Evolutionary conservation across 108 stramenopile genomes (phyloP), one percentile per base, ranked within the genome.

Genomic region (Nannochloropsis oceanica): DNA sequence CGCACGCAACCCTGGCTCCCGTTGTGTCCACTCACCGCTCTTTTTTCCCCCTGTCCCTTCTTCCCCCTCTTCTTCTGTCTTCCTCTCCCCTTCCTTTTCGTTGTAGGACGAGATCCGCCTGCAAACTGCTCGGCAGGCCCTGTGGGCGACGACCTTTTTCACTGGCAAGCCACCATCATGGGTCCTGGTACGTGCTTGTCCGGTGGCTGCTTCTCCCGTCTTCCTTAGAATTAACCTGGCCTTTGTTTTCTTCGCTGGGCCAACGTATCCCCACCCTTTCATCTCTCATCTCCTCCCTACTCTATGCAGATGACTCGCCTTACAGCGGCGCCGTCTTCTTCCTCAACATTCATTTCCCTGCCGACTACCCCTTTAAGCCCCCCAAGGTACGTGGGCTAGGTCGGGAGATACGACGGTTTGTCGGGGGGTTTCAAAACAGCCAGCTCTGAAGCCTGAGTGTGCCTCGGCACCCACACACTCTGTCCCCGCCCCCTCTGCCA

Each of bases 61-160:
- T 73, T 10, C 59, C 22, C 59, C 59, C 59, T 73, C 9, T 73
- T 73, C 18, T 42, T 18, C 34, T 34, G 1, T 5, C 34, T 34
- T 34, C 34, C 34, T 34, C 34, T 34, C 34, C 34, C 34, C 34
- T 34, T 34, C 34, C 34, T 73, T 73, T n/a, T 73, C 22, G 2
- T n/a, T 10, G 22, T 3, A 73, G 59, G 59, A 73, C 59, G 59
- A 73, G 99, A 99, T 89, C 99, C 99, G 27, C 99, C 99, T 43
- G 95, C 97, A 14, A 99, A 99, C 90, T 99, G 99, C 92, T 95
- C 94, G 79, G 99, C 99, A 26, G 99, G 99, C 59, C 99, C 99
- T n/a, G 97, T 99, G 46, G 96, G 96, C 81, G 96, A 99, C 11
- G 96, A 97, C 81, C 95, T 97, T 93, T 97, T 96, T 90, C 96